Percentiles rank a stretch among this genome's conserved stretches.
These are phyloP conservation scores for Candida nanaspora DNA, from an alignment of 805 yeast species.

Conservation along the genomic window DNA sequence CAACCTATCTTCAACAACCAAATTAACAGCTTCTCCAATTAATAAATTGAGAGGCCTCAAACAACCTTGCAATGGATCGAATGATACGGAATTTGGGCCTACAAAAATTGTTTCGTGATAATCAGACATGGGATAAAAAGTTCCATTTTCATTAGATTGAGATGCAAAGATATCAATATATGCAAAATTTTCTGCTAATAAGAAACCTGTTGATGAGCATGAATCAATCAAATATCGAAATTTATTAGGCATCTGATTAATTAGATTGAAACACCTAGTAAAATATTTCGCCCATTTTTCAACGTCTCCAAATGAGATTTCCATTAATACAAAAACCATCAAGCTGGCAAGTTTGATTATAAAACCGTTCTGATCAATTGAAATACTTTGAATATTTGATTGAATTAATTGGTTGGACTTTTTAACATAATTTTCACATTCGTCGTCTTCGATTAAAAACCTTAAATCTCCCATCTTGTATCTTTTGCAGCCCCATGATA, in stretches of 20 bases:
- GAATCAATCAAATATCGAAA: conserved; percentile 21
- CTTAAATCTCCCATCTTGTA: conserved; percentile 13
- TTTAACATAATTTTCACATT: conserved; percentile 10
- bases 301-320: conserved; percentile 26
- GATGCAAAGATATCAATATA: conserved; percentile 34
- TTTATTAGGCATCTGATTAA: conserved; percentile 17
- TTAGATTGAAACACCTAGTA: conserved; percentile 17
- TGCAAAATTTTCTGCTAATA: conserved; percentile 30
- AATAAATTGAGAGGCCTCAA: conserved; percentile 28
- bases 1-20: conserved; percentile 16
- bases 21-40: conserved; percentile 31
- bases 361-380: conserved; percentile 11
- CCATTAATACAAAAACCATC: conserved; percentile 24
- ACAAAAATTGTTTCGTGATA: conserved; percentile 23
- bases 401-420: conserved; percentile 7
- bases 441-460: conserved; percentile 14
- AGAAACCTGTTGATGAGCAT: conserved; percentile 26
- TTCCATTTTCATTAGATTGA: conserved; percentile 29
- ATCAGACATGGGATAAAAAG: conserved; percentile 26
- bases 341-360: conserved; percentile 21
- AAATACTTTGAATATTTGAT: conserved; percentile 6
- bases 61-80: conserved; percentile 37
- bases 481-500: conserved; percentile 47
- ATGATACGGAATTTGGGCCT: conserved; percentile 8
- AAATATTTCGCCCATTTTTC: conserved; percentile 29